Base-by-base conservation (phyloP, 2,329 filamentous ascomycete species). In the Pseudogymnoascus sp. region DNA sequence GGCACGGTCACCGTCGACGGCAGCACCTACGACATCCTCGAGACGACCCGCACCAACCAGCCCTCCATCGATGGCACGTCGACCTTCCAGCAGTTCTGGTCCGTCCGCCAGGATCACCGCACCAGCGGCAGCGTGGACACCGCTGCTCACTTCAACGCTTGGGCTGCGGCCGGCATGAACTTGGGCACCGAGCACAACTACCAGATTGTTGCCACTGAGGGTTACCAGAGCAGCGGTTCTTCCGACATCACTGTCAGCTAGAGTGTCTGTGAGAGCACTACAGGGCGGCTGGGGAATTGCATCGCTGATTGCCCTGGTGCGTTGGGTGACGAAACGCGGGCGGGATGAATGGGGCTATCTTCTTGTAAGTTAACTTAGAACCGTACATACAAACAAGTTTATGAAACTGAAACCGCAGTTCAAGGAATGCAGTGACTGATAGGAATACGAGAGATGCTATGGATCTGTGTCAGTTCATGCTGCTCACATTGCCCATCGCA, bases 21-120 rank as follows among this genome's bases (percentile, higher is more conserved):
- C 44, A 77, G 79, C 13, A 80, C 77, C 9, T 85, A 85, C 72
- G 76, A 82, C 47, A 67, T 68, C 13, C 79, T 61, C 7, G 36
- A 31, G 31, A 61, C 76, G 63, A 77, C 78, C 68, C 64, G 68
- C 38, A 66, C 67, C 60, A 77, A 77, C 66, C 66, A 71, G 64
- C 75, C 75, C 13, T 73, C 70, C 63, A 76, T 77, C 59, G 71
- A 78, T 40, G 80, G 80, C 47, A 81, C 77, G 42, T 65, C 67
- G 50, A 82, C 78, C 63, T 82, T 83, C 71, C 72, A 78, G 70
- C 80, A 82, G 74, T 82, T 77, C 74, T 81, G 77, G 79, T 79
- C 77, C 15, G 78, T 83, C 28, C 78, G 81, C 65, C 72, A 74
- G 65, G 74, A 67, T 62, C 82, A 82, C 76, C 76, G 82, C 60